Percentiles rank a stretch among this genome's conserved stretches.
Conservation (phyloP, 2,329 filamentous ascomycete species). For the Karstenula rhodostoma region DNA sequence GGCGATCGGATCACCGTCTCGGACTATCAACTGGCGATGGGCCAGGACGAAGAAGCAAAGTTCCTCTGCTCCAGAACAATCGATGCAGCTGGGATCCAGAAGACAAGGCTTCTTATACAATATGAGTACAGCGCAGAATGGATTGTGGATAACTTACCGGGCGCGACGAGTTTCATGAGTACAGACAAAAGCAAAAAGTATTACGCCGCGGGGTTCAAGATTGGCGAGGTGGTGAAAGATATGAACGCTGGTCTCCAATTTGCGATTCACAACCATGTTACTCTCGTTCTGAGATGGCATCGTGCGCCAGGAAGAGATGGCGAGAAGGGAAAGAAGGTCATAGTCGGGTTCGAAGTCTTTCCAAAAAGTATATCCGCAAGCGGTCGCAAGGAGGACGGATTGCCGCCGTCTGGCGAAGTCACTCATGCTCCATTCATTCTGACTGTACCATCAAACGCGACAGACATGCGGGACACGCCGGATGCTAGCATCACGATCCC, state of each 20-base stretch:
- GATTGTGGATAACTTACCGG: constrained; percentile 92
- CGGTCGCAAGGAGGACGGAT: constrained; percentile 68
- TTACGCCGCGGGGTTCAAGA: constrained; percentile 88
- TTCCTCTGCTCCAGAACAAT: constrained; percentile 76
- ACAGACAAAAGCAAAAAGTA: constrained; percentile 86
- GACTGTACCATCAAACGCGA: constrained; percentile 67
- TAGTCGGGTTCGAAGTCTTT: constrained; percentile 91
- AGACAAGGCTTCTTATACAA: constrained; percentile 75
- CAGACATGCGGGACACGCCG: constrained; percentile 61
- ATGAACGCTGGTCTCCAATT: constrained; percentile 69
- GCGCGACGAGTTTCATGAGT: constrained; percentile 87
- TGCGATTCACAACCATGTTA: constrained; percentile 88
- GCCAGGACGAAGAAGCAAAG: constrained; percentile 75
- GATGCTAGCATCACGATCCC: constrained; percentile 75
- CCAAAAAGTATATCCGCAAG: constrained; percentile 78
- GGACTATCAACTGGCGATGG: constrained; percentile 82
- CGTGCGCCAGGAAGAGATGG: constrained; percentile 74
- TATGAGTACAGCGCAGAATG: constrained; percentile 89
- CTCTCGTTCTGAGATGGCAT: constrained; percentile 81
- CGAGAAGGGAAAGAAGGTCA: constrained; percentile 75
- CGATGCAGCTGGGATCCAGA: constrained; percentile 68
- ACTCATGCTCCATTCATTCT: constrained; percentile 73
- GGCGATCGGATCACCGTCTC: constrained; percentile 86
- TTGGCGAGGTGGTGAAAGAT: constrained; percentile 77
- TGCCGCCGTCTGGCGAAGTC: constrained; percentile 71